Base-by-base conservation (phyloP, 139 green algal species). In the Coelastrella sp. region DNA sequence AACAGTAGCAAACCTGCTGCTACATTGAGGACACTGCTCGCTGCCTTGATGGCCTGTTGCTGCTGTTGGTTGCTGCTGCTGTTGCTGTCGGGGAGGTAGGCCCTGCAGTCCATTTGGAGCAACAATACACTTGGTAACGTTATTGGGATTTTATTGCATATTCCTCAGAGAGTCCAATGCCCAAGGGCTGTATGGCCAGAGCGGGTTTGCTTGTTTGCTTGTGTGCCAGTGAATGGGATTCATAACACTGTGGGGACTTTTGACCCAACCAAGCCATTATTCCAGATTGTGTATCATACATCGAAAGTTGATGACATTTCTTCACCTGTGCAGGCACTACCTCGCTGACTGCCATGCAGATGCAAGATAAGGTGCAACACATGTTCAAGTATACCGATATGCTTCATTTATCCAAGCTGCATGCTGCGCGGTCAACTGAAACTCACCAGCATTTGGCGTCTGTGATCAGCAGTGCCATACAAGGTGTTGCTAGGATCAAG, bases 1-100 rank as follows among this genome's bases (percentile, higher is more conserved):
- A 66, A 94, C 85, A 13, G 72, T 88, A 6, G 51, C 75, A 50
- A 94, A 93, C 40, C 48, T 79, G 45, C 32, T 63, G n/a, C 48
- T 37, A 7, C 32, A n/a, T 48, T 17, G 72, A 19, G 63, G 15
- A 30, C 64, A 60, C 48, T 76, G 27, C 30, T 43, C 50, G 17
- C 62, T 41, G 62, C 62, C 62, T 23, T 69, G 62, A 6, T 23
- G 27, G 30, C 62, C 62, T 15, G 62, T 30, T 40, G 50, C 48
- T 66, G 60, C 41, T n/a, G n/a, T n/a, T n/a, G 74, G 53, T 59
- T 87, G 81, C 57, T 35, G 83, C n/a, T 78, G 82, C 53, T 81
- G 72, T 27, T 73, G 63, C 57, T 53, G 27, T 34, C 57, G 30
- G 30, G 45, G 32, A 15, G 11, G 67, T 38, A 81, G 9, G 15